phyloP scores from a whole-genome alignment of 2,329 filamentous ascomycete species.

The Colletotrichum spinosum region DNA sequence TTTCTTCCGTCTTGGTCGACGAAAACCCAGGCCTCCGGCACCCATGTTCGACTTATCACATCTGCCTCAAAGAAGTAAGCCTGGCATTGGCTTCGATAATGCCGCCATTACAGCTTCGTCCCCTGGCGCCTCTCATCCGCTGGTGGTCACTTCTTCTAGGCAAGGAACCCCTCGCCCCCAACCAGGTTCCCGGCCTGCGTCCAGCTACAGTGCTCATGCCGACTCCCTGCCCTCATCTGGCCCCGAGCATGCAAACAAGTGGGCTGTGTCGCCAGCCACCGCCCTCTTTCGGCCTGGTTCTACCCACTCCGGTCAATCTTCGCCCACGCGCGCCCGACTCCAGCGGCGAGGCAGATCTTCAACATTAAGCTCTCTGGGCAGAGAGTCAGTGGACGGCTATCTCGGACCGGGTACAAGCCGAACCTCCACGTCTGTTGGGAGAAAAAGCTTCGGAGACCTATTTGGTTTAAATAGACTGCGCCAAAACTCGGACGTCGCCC shows the following conservation, averaged over 20 bases:
- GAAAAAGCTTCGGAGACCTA: slow-evolving; percentile 93
- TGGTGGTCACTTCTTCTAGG: slow-evolving; percentile 8
- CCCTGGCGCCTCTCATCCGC: slow-evolving; percentile 45
- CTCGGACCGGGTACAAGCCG: slow-evolving; percentile 75
- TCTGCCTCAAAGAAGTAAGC: slow-evolving; percentile 78
- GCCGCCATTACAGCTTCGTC: slow-evolving; percentile 56
- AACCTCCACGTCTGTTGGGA: slow-evolving; percentile 88
- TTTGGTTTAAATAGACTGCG: slow-evolving; percentile 83
- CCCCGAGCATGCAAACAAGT: slow-evolving; percentile 45
- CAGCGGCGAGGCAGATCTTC: slow-evolving; percentile 83
- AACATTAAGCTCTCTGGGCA: slow-evolving; percentile 85
- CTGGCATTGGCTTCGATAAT: slow-evolving; percentile 44
- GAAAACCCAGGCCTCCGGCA: slow-evolving; percentile 79
- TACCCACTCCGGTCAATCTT: slow-evolving; percentile 73
- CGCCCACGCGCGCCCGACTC: slow-evolving; percentile 69
- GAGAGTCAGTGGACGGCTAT: slow-evolving; percentile 77
- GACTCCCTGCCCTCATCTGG: slow-evolving; percentile 46
- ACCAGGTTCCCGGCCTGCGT: slow-evolving; percentile 31
- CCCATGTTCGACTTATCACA: slow-evolving; percentile 88
- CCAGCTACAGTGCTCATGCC: slow-evolving; percentile 33
- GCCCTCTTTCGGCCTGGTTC: slow-evolving; percentile 62
- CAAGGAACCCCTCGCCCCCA: slow-evolving; percentile 29
- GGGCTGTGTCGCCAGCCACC: slow-evolving; percentile 58
- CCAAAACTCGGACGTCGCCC: slow-evolving; percentile 80
- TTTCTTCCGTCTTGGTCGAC: slow-evolving; percentile 84